A percentile compares a stretch with the other conserved stretches of the same genome.
Conservation (phyloP, 495 filamentous ascomycete genomes). For the Penicillium salamii region DNA sequence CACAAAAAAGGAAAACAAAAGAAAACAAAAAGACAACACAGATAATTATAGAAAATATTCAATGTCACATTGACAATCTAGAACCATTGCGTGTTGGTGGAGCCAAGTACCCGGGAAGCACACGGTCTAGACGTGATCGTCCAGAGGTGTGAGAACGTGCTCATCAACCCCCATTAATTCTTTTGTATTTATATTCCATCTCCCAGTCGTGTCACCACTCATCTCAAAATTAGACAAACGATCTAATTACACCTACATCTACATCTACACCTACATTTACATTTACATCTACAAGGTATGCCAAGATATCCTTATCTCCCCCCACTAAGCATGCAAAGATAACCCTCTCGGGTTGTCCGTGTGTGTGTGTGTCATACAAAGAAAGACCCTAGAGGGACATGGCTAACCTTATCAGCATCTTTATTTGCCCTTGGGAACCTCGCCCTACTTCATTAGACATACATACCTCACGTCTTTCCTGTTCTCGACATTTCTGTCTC, state of each 20-base stretch:
- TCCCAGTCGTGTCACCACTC: too few species aligned
- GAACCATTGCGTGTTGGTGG: slow-evolving; percentile 3
- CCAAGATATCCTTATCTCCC: slow-evolving; percentile 27
- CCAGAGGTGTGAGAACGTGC: too few species aligned
- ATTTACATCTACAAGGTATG: slow-evolving; percentile 6
- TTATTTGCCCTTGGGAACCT: neutral
- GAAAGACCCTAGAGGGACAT: too few species aligned
- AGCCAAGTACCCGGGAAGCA: neutral
- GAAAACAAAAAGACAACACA: neutral
- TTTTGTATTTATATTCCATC: slow-evolving; percentile 2
- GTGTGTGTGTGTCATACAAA: neutral
- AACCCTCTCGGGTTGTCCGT: slow-evolving; percentile 4
- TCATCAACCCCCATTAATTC: neutral
- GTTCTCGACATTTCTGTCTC: neutral
- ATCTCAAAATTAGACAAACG: too few species aligned
- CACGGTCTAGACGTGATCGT: slow-evolving; percentile 10
- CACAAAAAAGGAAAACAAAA: slow-evolving; percentile 7
- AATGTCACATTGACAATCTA: slow-evolving; percentile 12
- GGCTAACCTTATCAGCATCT: slow-evolving; percentile 14
- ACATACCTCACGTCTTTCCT: slow-evolving; percentile 1
- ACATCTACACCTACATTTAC: too few species aligned
- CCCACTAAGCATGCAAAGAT: slow-evolving; percentile 27
- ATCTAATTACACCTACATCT: too few species aligned
- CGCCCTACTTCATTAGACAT: neutral
- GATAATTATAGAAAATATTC: slow-evolving; percentile 6